Evolutionary conservation across 176 grass and related monocot species (phyloP).

Genomic region (Oryza meyeriana): DNA sequence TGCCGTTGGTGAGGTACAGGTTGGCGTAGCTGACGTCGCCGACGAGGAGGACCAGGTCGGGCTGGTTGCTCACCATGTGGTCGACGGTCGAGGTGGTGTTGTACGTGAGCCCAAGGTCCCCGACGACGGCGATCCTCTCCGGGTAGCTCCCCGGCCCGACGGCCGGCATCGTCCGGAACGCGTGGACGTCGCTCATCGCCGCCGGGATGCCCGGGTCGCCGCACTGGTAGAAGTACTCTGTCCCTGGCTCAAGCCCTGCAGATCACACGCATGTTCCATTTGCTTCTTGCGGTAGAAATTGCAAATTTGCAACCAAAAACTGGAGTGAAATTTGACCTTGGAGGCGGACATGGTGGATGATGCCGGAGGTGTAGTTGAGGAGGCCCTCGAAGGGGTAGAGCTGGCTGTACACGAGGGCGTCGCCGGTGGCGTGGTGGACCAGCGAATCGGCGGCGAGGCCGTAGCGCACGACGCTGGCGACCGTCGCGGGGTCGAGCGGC

Average conservation of each 20-base stretch:
- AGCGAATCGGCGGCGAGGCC: conserved; percentile 45
- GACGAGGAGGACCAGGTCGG: conserved; percentile 75
- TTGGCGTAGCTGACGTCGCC: conserved; percentile 89
- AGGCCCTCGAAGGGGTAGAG: conserved; percentile 82
- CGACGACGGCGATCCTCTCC: conserved; percentile 63
- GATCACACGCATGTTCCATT: background rate
- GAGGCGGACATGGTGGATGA: conserved; percentile 84
- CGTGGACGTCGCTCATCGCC: conserved; percentile 52
- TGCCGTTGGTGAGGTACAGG: conserved; percentile 82
- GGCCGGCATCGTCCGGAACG: conserved; percentile 80
- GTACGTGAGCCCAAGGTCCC: conserved; percentile 82
- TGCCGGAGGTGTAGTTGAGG: conserved; percentile 86
- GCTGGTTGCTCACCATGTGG: conserved; percentile 65
- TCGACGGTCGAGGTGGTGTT: conserved; percentile 82
- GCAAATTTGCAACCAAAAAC: background rate
- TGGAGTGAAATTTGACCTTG: conserved; percentile 31
- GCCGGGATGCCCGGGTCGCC: conserved; percentile 54
- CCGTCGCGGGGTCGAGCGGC: conserved; percentile 46
- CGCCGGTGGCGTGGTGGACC: conserved; percentile 42
- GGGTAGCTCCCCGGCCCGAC: conserved; percentile 63
- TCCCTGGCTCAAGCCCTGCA: conserved; percentile 55
- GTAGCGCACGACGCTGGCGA: conserved; percentile 66
- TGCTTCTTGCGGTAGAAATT: background rate
- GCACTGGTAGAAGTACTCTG: conserved; percentile 67
- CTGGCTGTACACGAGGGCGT: conserved; percentile 79